Evolutionary conservation across 2,329 filamentous ascomycete species (phyloP), one percentile per base, ranked within the genome.

Genomic region (Fusarium solani-melongenae): DNA sequence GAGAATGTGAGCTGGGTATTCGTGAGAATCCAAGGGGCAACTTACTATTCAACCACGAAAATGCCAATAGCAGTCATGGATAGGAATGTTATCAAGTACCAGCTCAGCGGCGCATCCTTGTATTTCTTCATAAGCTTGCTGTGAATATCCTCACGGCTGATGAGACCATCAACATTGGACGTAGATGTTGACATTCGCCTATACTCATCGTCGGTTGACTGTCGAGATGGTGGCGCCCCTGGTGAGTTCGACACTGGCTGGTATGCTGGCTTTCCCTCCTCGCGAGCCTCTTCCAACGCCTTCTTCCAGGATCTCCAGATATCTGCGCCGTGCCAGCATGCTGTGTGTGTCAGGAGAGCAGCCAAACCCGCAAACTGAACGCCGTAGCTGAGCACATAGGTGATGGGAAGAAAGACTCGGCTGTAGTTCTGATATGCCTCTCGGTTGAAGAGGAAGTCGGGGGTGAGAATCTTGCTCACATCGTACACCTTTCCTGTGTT

Each of bases 331-430:
- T 97, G 94, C 93, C 94, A 96, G 78, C 94, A 93, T 24, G 89
- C 85, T 0, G 94, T 97, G 79, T 97, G 94, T 1, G 93, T 94
- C 20, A 97, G 84, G 14, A 97, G 85, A 2, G 94, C 92, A 27
- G 94, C 92, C 22, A 97, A 85, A 2, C 92, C 93, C 14, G 94
- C 94, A 80, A 97, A 97, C 77, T 96, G 94, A 27, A 97, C 88
- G 4, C 92, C 94, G 75, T 97, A 97, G 78, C 93, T 95, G 44
- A 97, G 86, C 22, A 95, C 93, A 79, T 96, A 97, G 0, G 94
- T 96, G 69, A 96, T 94, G 2, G 94, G 94, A 10, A 97, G 84
- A 74, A 95, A 97, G 1, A 97, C 93, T 20, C 93, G 90, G 75
- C 93, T 96, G 82, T 97, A 97, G n/a, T 87, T 88, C 56, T 91